phyloP scores from a whole-genome alignment of 1,139 yeast species.

The Suhomyces kunorum region DNA sequence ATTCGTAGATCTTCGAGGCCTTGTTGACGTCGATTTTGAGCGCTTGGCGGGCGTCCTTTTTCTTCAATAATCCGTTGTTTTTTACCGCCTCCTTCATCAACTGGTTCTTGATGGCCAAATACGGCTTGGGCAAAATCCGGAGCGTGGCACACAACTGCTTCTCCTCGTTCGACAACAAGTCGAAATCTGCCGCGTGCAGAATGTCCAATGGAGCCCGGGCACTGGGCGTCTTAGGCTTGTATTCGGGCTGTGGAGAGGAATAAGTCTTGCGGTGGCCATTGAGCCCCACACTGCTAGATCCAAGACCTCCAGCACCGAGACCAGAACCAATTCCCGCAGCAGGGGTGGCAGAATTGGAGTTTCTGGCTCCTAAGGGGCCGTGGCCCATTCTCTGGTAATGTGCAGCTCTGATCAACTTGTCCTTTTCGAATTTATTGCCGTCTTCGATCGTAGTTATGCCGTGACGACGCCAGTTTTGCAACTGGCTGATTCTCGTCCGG shows the following conservation, averaged over 20 bases:
- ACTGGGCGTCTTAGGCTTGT: constrained; percentile 40
- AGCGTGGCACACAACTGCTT: constrained; percentile 80
- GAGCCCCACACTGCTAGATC: constrained; percentile 4
- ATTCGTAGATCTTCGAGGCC: constrained; percentile 86
- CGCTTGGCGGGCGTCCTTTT: constrained; percentile 79
- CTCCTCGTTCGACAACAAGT: constrained; percentile 80
- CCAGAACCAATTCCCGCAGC: constrained; percentile 10
- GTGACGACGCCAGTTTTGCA: constrained; percentile 90
- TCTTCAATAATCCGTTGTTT: constrained; percentile 80
- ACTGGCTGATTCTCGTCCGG: constrained; percentile 78
- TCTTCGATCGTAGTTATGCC: constrained; percentile 85
- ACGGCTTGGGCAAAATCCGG: constrained; percentile 89
- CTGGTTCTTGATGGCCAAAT: constrained; percentile 89
- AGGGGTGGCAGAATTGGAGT: constrained; percentile 16
- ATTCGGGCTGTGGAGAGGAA: constrained; percentile 42
- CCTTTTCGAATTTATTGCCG: constrained; percentile 86
- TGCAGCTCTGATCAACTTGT: constrained; percentile 63
- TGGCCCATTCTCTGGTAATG: constrained; percentile 64
- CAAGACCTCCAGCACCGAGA: constrained; percentile 6
- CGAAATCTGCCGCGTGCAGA: constrained; percentile 80
- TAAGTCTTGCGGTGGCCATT: constrained; percentile 25
- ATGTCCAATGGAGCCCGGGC: constrained; percentile 67
- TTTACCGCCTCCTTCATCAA: constrained; percentile 83
- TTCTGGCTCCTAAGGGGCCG: constrained; percentile 36
- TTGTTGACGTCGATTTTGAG: constrained; percentile 84